A percentile compares a stretch with the other conserved stretches of the same genome.
Evolutionary conservation across 1,284 basidiomycete species (phyloP).

Genomic region (Malassezia caprae): DNA sequence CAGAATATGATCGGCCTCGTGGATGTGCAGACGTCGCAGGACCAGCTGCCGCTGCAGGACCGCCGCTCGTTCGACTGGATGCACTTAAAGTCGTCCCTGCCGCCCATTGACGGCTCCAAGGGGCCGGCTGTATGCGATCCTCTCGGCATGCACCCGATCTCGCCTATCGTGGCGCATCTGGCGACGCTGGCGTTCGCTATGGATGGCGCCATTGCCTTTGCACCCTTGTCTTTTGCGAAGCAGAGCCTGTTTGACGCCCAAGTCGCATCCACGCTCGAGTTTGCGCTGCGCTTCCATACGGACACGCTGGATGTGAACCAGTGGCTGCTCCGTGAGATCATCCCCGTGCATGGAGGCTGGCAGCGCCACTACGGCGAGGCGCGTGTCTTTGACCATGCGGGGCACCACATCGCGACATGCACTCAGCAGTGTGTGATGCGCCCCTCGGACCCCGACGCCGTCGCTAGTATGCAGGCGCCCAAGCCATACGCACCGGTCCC

Average conservation of each 20-base stretch:
- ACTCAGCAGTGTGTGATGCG: constrained; percentile 27
- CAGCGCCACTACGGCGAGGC: constrained; percentile 30
- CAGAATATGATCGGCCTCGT: constrained; percentile 14
- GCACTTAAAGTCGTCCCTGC: constrained; percentile 10
- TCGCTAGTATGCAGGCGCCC: not conserved
- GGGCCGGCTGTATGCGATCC: not conserved
- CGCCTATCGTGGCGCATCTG: constrained; percentile 15
- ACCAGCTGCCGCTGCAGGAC: not conserved
- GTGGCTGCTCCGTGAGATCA: constrained; percentile 30
- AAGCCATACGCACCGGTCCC: not conserved
- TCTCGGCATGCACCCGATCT: constrained; percentile 6
- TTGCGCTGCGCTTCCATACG: constrained; percentile 32
- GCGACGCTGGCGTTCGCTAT: constrained; percentile 22
- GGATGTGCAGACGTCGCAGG: constrained; percentile 11
- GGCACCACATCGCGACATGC: constrained; percentile 23
- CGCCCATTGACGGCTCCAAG: not conserved
- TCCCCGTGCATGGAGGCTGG: constrained; percentile 21
- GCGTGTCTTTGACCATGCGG: constrained; percentile 20
- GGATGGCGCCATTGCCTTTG: constrained; percentile 36
- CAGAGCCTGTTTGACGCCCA: constrained; percentile 21
- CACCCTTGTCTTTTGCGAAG: constrained; percentile 34
- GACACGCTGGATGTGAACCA: constrained; percentile 24
- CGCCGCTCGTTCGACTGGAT: constrained; percentile 27
- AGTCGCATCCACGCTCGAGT: constrained; percentile 32
- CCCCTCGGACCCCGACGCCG: constrained; percentile 4